phyloP scores from a whole-genome alignment of 2,329 filamentous ascomycete genomes.

The Penicillium sp. region DNA sequence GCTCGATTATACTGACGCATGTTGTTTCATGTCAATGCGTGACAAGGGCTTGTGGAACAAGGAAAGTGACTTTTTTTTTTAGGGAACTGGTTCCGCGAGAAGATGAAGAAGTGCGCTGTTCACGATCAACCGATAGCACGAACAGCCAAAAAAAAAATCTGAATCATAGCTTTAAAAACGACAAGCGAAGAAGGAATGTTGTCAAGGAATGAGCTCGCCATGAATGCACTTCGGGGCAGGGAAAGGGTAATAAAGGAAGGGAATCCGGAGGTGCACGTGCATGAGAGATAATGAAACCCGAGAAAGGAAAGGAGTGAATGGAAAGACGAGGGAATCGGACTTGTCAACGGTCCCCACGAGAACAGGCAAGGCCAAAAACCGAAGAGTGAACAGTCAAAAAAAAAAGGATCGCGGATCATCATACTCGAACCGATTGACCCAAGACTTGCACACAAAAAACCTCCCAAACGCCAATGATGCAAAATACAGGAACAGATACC shows the following conservation, averaged over 20 bases:
- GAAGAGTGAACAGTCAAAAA: conserved; percentile 11
- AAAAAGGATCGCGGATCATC: conserved; percentile 10
- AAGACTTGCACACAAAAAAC: conserved; percentile 15
- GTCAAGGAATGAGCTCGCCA: conserved; percentile 15
- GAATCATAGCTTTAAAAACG: conserved; percentile 3
- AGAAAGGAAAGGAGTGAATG: conserved; percentile 6
- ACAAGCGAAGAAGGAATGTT: conserved; percentile 13
- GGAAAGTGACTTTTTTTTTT: too few relatives aligned
- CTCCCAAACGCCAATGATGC: conserved; percentile 37
- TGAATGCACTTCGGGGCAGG: conserved; percentile 17
- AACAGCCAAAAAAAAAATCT: conserved; percentile 1
- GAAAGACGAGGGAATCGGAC: conserved; percentile 14
- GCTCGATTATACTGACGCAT: too few relatives aligned
- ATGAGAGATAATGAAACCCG: conserved; percentile 6
- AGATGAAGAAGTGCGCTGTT: conserved; percentile 5
- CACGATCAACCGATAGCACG: conserved; percentile 6
- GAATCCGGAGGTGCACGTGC: conserved; percentile 26
- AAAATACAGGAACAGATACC: conserved; percentile 26
- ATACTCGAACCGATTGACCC: conserved; percentile 16
- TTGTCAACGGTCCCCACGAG: conserved; percentile 19
- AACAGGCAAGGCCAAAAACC: conserved; percentile 11
- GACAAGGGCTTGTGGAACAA: too few relatives aligned
- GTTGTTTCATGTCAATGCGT: too few relatives aligned
- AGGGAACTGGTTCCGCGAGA: not conserved
- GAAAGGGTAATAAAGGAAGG: conserved; percentile 20